phyloP scores from a whole-genome alignment of 371 early-diverging fungal genomes.

The Umbelopsis sp. region DNA sequence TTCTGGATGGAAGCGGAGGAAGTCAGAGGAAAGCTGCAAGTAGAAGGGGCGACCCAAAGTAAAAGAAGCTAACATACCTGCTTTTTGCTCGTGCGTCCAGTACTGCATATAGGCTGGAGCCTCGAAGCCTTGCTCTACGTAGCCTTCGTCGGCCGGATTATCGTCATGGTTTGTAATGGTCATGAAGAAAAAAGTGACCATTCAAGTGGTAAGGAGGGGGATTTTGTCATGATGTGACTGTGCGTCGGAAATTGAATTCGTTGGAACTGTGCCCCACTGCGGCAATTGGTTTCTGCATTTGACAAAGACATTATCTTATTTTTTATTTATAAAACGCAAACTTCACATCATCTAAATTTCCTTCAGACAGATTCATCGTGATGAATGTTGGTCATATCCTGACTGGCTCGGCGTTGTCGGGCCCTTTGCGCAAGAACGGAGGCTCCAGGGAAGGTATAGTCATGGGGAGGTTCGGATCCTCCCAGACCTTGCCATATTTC shows the following conservation, averaged over 20 bases:
- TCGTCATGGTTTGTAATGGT: slow-evolving; percentile 14
- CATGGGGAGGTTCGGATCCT: background rate
- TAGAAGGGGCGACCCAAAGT: background rate
- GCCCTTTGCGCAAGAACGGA: slow-evolving; percentile 4
- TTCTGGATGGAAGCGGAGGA: slow-evolving; percentile 43
- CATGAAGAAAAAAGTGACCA: background rate
- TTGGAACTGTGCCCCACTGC: too few species aligned
- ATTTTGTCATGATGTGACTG: background rate
- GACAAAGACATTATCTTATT: too few species aligned
- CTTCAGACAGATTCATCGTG: background rate
- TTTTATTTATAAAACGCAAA: background rate
- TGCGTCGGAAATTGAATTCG: background rate
- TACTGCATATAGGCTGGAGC: slow-evolving; percentile 47
- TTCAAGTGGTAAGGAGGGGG: background rate
- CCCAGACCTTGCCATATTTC: slow-evolving; percentile 5
- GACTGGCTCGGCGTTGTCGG: background rate
- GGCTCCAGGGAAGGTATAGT: slow-evolving; percentile 3
- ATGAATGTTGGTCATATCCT: background rate
- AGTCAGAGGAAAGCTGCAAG: background rate
- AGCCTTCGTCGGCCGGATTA: slow-evolving; percentile 62
- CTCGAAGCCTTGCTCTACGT: slow-evolving; percentile 64
- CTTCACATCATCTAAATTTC: too few species aligned
- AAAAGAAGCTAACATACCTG: slow-evolving; percentile 43
- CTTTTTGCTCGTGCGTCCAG: slow-evolving; percentile 69
- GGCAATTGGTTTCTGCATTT: too few species aligned